Conservation (phyloP, 768 basidiomycete species). For the Naganishia vishniacii region DNA sequence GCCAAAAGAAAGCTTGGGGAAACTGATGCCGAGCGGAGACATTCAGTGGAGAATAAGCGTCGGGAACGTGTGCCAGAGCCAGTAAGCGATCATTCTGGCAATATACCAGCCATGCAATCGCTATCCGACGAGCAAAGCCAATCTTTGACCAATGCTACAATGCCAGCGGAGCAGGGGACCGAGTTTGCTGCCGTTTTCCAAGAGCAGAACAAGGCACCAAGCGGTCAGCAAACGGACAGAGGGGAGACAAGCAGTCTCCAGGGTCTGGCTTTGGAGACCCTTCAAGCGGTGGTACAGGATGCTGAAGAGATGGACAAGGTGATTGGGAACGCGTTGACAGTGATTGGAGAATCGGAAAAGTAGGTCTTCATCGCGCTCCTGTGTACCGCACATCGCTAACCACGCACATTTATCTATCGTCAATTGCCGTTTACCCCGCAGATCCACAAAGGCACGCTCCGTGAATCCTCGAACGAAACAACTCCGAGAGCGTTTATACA, state of each 20-base stretch:
- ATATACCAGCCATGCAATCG: too few relatives aligned
- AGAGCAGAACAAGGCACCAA: too few relatives aligned
- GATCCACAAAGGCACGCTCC: too few relatives aligned
- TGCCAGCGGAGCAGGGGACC: too few relatives aligned
- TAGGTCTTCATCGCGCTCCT: neutral
- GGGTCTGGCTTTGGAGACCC: slow-evolving; percentile 7
- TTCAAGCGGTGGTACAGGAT: slow-evolving; percentile 16
- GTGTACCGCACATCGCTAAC: neutral
- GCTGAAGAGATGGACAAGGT: slow-evolving; percentile 20
- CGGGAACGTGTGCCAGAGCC: too few relatives aligned
- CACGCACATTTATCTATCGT: neutral
- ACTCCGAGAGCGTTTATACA: slow-evolving; percentile 6
- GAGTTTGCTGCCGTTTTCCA: too few relatives aligned
- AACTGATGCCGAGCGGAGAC: too few relatives aligned
- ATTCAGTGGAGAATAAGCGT: too few relatives aligned
- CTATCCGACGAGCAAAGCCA: neutral
- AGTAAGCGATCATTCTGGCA: too few relatives aligned
- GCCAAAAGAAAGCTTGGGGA: too few relatives aligned
- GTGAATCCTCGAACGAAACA: neutral
- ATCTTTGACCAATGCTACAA: too few relatives aligned
- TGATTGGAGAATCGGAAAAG: slow-evolving; percentile 13
- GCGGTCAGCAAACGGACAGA: neutral
- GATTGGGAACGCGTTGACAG: slow-evolving; percentile 11
- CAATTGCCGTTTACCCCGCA: too few relatives aligned
- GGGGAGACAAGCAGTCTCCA: slow-evolving; percentile 9